Evolutionary conservation across 345 rosid genomes (phyloP).

Genomic region (Eucalyptus camaldulensis): DNA sequence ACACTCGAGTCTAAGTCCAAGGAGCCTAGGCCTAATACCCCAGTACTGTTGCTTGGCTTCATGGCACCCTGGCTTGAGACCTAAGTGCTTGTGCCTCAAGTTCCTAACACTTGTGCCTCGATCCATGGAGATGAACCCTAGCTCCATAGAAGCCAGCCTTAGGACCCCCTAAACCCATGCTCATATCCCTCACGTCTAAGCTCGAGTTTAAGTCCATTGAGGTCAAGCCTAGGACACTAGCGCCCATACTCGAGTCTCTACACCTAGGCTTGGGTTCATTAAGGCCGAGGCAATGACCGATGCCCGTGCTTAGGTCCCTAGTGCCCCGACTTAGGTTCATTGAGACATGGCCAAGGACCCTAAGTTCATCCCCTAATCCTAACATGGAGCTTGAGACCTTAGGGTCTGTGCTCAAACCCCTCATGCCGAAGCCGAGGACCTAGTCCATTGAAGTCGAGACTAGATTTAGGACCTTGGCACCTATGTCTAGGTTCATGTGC

Average conservation of each 20-base stretch:
- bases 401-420: rapidly evolving
- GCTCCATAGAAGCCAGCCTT: rapidly evolving
- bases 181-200: background rate
- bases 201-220: background rate
- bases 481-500: background rate
- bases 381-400: background rate
- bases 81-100: rapidly evolving
- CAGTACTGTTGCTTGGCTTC: rapidly evolving
- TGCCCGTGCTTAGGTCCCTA: background rate
- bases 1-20: too few relatives aligned
- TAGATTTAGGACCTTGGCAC: background rate
- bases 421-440: rapidly evolving
- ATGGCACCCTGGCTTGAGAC: rapidly evolving
- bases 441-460: background rate
- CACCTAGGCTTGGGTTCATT: background rate
- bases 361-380: too few relatives aligned
- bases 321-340: background rate
- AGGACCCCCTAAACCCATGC: background rate
- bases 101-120: too few relatives aligned
- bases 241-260: rapidly evolving
- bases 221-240: background rate
- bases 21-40: too few relatives aligned
- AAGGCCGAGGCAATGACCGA: background rate
- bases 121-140: too few relatives aligned
- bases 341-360: background rate